Evolutionary conservation across 129 eudicot species (phyloP), one percentile per base, ranked within the genome.

Genomic region (Tanacetum coccineum): DNA sequence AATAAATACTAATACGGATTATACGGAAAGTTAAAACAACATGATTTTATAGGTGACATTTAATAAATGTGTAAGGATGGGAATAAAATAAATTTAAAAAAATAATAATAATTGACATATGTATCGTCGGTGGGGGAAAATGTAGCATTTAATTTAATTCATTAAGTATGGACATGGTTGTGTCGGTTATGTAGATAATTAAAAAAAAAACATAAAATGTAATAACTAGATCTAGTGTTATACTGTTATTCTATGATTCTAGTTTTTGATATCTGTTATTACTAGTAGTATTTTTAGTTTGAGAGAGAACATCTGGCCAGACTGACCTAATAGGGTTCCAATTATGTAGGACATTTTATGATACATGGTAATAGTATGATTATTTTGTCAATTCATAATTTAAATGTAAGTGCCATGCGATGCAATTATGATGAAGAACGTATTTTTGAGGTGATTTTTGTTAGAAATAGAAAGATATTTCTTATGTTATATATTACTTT

Each of bases 91-190:
- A 13, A 48, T 2, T 11, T 48, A 44, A 6, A 4, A 9, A 48
- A 12, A 50, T 1, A 50, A 12, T n/a, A 66, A 67, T 59, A 52
- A 72, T 58, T 25, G 63, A 28, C 66, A 21, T 59, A 61, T 65
- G 53, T 39, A 30, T 77, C 80, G 93, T 86, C 93, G 95, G 91
- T 80, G 91, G 76, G 75, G 65, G 30, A 22, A 62, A 40, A 17
- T 50, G 13, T 59, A 17, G 44, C 49, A 66, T 54, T 55, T 70
- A 70, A 61, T 66, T 17, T n/a, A n/a, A n/a, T n/a, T n/a, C 83
- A 75, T 74, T 82, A 13, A 79, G 58, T 78, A 73, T 14, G 55
- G n/a, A 67, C 68, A 66, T 76, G 81, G 63, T 64, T 51, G 17
- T 68, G 83, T 78, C 83, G 76, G 79, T 78, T 32, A 60, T 50